Conservation (phyloP, 345 rosid genomes). For the Combretum micranthum region DNA sequence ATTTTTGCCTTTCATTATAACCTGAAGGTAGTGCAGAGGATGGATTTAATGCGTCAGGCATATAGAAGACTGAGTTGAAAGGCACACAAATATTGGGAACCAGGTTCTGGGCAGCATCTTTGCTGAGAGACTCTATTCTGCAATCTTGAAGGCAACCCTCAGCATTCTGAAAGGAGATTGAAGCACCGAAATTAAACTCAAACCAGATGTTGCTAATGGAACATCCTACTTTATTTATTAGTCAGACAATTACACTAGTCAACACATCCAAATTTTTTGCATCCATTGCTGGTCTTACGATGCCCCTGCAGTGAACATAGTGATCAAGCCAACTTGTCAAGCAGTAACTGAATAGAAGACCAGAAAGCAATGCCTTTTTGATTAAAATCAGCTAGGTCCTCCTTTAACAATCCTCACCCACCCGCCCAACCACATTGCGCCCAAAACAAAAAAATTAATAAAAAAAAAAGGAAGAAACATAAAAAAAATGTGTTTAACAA, state of each 20-base stretch:
- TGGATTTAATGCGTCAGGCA: constrained; percentile 75
- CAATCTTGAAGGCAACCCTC: constrained; percentile 62
- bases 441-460: constrained; percentile 2
- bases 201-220: constrained; percentile 4
- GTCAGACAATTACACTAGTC: constrained; percentile 43
- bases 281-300: constrained; percentile 78
- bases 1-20: constrained; percentile 10
- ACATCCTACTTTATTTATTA: no score
- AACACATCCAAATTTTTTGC: constrained; percentile 47
- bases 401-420: no score
- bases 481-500: background rate
- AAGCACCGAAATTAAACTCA: constrained; percentile 9
- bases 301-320: constrained; percentile 47
- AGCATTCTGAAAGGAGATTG: constrained; percentile 63
- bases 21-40: constrained; percentile 72
- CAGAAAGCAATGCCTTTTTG: background rate
- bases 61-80: constrained; percentile 58
- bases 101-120: constrained; percentile 46
- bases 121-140: constrained; percentile 55
- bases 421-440: no score
- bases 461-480: background rate
- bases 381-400: background rate
- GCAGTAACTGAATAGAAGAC: background rate
- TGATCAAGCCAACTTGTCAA: constrained; percentile 1
- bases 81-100: constrained; percentile 58